Conservation (phyloP, 2,329 filamentous ascomycete genomes). For the Fusarium fujikuroi region DNA sequence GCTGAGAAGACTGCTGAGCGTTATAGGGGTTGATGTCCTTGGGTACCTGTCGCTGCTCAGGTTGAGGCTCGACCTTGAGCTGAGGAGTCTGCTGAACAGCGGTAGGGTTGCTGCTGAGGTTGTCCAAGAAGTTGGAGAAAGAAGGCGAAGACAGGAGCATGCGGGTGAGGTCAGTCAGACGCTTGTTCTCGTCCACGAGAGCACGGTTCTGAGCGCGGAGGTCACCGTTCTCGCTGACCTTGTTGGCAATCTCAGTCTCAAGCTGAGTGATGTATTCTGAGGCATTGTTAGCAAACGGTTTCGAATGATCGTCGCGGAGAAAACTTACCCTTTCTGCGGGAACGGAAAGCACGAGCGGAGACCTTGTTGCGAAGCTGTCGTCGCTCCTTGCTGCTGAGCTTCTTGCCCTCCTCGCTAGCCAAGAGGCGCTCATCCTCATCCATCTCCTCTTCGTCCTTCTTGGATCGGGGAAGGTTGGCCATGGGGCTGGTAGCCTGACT, state of each 20-base stretch:
- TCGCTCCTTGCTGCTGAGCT: constrained; percentile 97
- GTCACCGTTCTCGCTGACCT: constrained; percentile 84
- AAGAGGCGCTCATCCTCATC: constrained; percentile 95
- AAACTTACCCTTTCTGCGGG: constrained; percentile 91
- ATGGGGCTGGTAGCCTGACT: constrained; percentile 58
- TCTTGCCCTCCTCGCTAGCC: constrained; percentile 98
- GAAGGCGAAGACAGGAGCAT: constrained; percentile 84
- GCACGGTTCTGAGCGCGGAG: constrained; percentile 84
- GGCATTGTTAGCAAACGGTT: constrained; percentile 23
- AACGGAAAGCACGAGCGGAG: constrained; percentile 95
- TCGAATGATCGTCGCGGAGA: background rate
- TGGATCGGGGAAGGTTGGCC: constrained; percentile 77
- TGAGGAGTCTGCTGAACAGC: constrained; percentile 53
- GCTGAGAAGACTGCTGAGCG: constrained; percentile 66
- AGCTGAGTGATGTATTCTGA: constrained; percentile 96
- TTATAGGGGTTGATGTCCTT: constrained; percentile 75
- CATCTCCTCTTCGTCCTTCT: constrained; percentile 98
- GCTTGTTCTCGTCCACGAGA: constrained; percentile 86
- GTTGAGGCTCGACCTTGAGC: constrained; percentile 54
- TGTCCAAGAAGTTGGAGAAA: constrained; percentile 83
- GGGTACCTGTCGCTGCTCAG: constrained; percentile 62
- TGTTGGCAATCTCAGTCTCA: constrained; percentile 85
- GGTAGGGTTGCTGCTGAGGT: constrained; percentile 70
- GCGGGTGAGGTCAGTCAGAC: constrained; percentile 79
- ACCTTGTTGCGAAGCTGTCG: constrained; percentile 99